phyloP scores from a whole-genome alignment of 2,329 filamentous ascomycete genomes.

The Fusarium sp. region DNA sequence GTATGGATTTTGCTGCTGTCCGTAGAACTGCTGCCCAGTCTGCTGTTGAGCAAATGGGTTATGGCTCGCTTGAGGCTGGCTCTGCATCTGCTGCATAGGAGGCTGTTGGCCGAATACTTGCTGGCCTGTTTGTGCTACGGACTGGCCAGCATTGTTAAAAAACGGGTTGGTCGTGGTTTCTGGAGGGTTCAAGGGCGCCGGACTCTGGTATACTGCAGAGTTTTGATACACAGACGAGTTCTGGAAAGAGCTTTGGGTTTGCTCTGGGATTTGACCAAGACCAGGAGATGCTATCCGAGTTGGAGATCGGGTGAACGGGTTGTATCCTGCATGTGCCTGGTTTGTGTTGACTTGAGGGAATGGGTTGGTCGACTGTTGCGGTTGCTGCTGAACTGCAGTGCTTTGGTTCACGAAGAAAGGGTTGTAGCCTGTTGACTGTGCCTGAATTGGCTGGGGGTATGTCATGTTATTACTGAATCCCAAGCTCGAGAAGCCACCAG shows the following conservation, averaged over 20 bases:
- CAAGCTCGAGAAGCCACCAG: slow-evolving; percentile 54
- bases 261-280: slow-evolving; percentile 65
- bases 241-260: slow-evolving; percentile 59
- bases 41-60: slow-evolving; percentile 46
- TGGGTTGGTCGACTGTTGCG: slow-evolving; percentile 47
- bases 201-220: slow-evolving; percentile 50
- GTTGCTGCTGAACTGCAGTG: slow-evolving; percentile 48
- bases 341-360: slow-evolving; percentile 55
- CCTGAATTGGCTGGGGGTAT: slow-evolving; percentile 55
- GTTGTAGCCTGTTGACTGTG: slow-evolving; percentile 60
- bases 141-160: slow-evolving; percentile 47
- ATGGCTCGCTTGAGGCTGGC: slow-evolving; percentile 33
- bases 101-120: slow-evolving; percentile 45
- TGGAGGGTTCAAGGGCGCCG: slow-evolving; percentile 38
- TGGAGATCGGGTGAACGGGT: slow-evolving; percentile 63
- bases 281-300: slow-evolving; percentile 62
- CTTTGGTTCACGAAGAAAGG: slow-evolving; percentile 60
- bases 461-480: slow-evolving; percentile 58
- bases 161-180: slow-evolving; percentile 53
- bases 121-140: slow-evolving; percentile 43
- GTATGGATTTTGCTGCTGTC: slow-evolving; percentile 43
- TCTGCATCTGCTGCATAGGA: slow-evolving; percentile 30
- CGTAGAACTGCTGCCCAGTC: slow-evolving; percentile 33
- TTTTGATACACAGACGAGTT: slow-evolving; percentile 47
- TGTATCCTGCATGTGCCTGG: slow-evolving; percentile 53